Conservation (phyloP, 225 moss, liverwort and hornwort species). For the Sphagnum tenellum region DNA sequence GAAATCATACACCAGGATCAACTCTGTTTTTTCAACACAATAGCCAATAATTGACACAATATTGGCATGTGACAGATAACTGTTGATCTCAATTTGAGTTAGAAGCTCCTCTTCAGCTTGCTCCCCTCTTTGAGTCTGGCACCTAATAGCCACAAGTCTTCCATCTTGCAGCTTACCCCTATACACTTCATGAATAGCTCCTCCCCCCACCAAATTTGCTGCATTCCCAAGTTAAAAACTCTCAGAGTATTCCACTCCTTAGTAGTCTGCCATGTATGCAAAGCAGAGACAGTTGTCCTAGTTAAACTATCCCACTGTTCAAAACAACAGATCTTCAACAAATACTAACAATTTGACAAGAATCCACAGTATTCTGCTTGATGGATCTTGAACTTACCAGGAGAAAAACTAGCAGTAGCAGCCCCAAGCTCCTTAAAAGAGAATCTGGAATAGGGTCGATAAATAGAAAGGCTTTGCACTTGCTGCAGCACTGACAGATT, state of each 20-base stretch:
- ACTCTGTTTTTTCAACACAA: conserved; percentile 31
- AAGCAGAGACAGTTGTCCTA: too few relatives aligned
- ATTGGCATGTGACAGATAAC: conserved; percentile 44
- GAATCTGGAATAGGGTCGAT: not conserved
- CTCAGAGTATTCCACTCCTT: too few relatives aligned
- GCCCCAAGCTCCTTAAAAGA: conserved; percentile 36
- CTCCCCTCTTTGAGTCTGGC: conserved; percentile 42
- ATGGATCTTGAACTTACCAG: conserved; percentile 19
- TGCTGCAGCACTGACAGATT: too few relatives aligned
- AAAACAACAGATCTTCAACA: too few relatives aligned
- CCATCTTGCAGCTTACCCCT: conserved; percentile 38
- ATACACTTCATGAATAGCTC: conserved; percentile 51
- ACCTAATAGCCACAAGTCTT: conserved; percentile 36
- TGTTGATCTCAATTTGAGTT: conserved; percentile 51
- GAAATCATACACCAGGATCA: conserved; percentile 51
- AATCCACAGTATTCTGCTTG: too few relatives aligned
- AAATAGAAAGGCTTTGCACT: too few relatives aligned
- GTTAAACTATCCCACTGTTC: too few relatives aligned
- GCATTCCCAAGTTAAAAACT: not conserved
- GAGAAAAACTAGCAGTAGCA: conserved; percentile 47
- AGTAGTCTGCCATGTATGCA: too few relatives aligned
- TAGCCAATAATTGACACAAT: conserved; percentile 48
- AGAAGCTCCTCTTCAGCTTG: conserved; percentile 58
- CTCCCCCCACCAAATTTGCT: conserved; percentile 55
- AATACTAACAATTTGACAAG: too few relatives aligned